Evolutionary conservation across 805 yeast species (phyloP).

Genomic region (Teunomyces funiuensis): DNA sequence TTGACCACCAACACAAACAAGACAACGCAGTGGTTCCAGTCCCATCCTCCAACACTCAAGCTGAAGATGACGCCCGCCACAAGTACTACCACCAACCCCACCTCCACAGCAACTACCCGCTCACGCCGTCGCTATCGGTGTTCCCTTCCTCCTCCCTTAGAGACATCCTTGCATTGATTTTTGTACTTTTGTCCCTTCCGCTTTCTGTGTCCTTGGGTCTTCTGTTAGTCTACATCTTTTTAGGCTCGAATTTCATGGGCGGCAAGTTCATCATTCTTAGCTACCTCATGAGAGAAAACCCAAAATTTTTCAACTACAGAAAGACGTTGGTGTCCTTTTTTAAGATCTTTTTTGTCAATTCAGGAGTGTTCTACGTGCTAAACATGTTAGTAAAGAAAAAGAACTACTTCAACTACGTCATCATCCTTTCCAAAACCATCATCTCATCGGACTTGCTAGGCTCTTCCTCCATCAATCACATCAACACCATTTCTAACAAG

Average conservation of each 20-base stretch:
- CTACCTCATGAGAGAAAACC: constrained; percentile 8
- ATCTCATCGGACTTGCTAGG: constrained; percentile 16
- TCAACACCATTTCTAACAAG: constrained; percentile 12
- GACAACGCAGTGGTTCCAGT: not conserved
- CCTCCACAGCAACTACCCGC: constrained; percentile 8
- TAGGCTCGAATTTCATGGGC: constrained; percentile 15
- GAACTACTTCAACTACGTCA: constrained; percentile 14
- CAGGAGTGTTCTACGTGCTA: constrained; percentile 7
- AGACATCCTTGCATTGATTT: constrained; percentile 14
- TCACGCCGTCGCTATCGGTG: constrained; percentile 8
- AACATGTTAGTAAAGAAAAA: constrained; percentile 9
- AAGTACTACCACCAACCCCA: constrained; percentile 11
- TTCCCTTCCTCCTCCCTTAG: constrained; percentile 12
- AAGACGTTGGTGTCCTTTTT: not conserved
- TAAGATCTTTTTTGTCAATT: constrained; percentile 6
- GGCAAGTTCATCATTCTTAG: constrained; percentile 12
- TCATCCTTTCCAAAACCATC: constrained; percentile 15
- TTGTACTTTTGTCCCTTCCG: constrained; percentile 15
- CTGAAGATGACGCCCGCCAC: constrained; percentile 2
- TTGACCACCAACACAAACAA: not conserved
- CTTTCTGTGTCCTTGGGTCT: constrained; percentile 11
- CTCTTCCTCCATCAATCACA: constrained; percentile 11
- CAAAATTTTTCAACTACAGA: constrained; percentile 4
- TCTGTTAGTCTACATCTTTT: constrained; percentile 11
- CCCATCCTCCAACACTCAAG: not conserved